Conservation (phyloP, 1,139 yeast genomes). For the Hansenula lynferdii region DNA sequence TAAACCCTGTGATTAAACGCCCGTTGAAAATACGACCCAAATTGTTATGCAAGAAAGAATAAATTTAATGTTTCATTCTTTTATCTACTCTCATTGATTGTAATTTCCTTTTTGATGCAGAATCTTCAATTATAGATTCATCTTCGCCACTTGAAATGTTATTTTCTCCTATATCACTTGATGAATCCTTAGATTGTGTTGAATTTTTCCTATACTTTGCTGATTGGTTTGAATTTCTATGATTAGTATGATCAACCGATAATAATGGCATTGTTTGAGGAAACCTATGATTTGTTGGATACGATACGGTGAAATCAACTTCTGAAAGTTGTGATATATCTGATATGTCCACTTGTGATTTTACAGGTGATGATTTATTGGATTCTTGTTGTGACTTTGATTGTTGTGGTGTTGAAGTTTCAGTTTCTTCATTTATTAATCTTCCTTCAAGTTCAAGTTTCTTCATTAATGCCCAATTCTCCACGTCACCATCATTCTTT, state of each 20-base stretch:
- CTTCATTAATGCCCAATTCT: conserved; percentile 47
- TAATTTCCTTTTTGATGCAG: conserved; percentile 1
- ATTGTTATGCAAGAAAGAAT: background rate
- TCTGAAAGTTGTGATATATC: conserved; percentile 28
- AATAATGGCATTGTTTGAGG: conserved; percentile 43
- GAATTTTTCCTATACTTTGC: background rate
- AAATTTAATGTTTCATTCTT: background rate
- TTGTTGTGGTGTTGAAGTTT: background rate
- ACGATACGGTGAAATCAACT: conserved; percentile 34
- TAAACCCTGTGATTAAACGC: background rate
- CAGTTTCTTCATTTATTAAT: conserved; percentile 5
- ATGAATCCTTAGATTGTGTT: background rate
- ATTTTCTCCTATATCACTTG: background rate
- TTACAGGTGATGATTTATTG: background rate
- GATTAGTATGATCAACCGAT: conserved; percentile 30
- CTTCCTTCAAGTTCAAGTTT: conserved; percentile 38
- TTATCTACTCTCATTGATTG: conserved; percentile 3
- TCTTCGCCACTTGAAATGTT: conserved; percentile 2
- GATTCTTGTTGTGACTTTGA: no score
- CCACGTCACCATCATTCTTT: conserved; percentile 43
- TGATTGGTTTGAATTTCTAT: background rate
- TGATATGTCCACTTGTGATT: background rate
- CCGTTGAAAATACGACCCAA: background rate
- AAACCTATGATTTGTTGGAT: conserved; percentile 34
- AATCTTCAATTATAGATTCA: conserved; percentile 3